These are phyloP conservation scores for Candida sakaeoensis DNA, from an alignment of 805 yeast genomes.

Conservation along the genomic window DNA sequence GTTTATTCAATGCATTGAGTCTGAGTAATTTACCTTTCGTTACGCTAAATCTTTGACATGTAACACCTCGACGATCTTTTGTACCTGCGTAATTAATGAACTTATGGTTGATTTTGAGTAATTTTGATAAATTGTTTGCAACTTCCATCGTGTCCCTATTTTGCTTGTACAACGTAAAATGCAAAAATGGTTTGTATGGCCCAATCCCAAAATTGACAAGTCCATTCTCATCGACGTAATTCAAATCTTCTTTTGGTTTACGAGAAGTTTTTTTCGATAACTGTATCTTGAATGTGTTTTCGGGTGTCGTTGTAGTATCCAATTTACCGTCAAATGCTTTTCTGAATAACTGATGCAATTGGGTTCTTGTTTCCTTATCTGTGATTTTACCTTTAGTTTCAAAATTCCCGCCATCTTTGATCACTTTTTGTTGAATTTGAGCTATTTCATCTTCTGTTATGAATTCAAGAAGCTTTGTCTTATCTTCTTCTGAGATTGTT, in stretches of 20 bases:
- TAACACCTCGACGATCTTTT: slow-evolving; percentile 93
- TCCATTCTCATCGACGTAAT: slow-evolving; percentile 46
- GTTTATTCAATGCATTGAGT: slow-evolving; percentile 69
- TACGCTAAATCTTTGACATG: slow-evolving; percentile 78
- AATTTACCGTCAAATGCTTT: slow-evolving; percentile 67
- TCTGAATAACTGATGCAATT: slow-evolving; percentile 73
- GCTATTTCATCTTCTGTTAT: slow-evolving; percentile 62
- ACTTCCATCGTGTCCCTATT: slow-evolving; percentile 98
- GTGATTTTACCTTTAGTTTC: slow-evolving; percentile 55
- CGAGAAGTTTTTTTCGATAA: slow-evolving; percentile 42
- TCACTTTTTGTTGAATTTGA: slow-evolving; percentile 51
- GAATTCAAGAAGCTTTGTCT: slow-evolving; percentile 43
- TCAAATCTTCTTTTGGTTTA: slow-evolving; percentile 33
- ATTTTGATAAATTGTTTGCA: slow-evolving; percentile 66
- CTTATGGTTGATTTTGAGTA: slow-evolving; percentile 71
- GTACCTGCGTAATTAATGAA: slow-evolving; percentile 86
- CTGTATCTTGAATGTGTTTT: slow-evolving; percentile 62
- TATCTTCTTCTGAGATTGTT: slow-evolving; percentile 38
- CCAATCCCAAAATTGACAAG: slow-evolving; percentile 73
- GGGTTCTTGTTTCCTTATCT: slow-evolving; percentile 73
- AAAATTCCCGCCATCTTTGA: slow-evolving; percentile 44
- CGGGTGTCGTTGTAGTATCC: slow-evolving; percentile 74
- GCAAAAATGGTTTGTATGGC: slow-evolving; percentile 61
- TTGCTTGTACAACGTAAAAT: slow-evolving; percentile 83
- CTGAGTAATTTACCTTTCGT: slow-evolving; percentile 70